phyloP scores from a whole-genome alignment of 495 filamentous ascomycete genomes.

The Annulohypoxylon stygium region DNA sequence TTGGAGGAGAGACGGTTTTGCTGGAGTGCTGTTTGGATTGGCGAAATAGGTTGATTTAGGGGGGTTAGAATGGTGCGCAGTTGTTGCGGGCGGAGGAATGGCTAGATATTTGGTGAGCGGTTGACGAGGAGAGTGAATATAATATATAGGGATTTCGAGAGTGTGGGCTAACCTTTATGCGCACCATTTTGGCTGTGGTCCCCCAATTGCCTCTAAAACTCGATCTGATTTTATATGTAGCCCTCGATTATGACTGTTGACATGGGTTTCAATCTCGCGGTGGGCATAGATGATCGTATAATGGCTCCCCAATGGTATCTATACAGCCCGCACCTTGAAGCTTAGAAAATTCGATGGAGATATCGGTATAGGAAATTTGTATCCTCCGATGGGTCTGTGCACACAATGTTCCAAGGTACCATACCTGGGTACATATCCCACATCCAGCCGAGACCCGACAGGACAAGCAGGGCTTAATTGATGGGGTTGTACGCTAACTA shows the following conservation, averaged over 20 bases:
- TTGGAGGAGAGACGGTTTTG: slow-evolving; percentile 48
- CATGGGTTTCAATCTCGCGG: neutral
- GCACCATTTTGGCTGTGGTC: slow-evolving; percentile 39
- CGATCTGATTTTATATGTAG: neutral
- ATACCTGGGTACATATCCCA: neutral
- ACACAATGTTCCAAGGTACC: neutral
- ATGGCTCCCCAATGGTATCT: neutral
- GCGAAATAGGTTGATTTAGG: neutral
- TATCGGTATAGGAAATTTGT: slow-evolving; percentile 49
- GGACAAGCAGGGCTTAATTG: neutral
- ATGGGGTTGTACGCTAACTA: neutral
- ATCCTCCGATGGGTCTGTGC: slow-evolving; percentile 39
- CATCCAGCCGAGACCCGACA: neutral
- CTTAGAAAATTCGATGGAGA: slow-evolving; percentile 45
- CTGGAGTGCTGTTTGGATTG: slow-evolving; percentile 46
- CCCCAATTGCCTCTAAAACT: slow-evolving; percentile 2
- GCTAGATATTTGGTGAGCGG: slow-evolving; percentile 24
- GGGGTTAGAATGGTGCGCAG: slow-evolving; percentile 36
- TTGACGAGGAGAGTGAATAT: neutral
- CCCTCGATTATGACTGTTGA: neutral
- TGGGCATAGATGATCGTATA: neutral
- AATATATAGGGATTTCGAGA: neutral
- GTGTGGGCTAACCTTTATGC: slow-evolving; percentile 44
- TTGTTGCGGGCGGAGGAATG: slow-evolving; percentile 43
- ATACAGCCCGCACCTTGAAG: slow-evolving; percentile 8